Percentiles rank a stretch among this genome's conserved stretches.
Evolutionary conservation across 305 asterid species (phyloP).

Genomic region (Fraxinus paxiana): DNA sequence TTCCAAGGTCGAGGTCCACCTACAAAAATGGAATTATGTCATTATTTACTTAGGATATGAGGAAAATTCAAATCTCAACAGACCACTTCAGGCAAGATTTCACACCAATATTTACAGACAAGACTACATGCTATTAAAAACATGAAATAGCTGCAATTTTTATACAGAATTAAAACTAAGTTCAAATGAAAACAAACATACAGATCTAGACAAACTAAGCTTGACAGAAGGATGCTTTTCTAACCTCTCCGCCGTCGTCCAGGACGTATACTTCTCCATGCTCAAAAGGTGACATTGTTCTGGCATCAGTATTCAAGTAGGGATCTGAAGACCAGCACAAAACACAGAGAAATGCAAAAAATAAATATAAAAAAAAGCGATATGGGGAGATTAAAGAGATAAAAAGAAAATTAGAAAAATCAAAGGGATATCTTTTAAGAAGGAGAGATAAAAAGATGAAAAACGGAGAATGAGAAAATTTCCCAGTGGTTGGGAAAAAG

Average conservation of each 20-base stretch:
- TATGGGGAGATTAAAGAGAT: not conserved
- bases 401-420: not conserved
- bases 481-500: not conserved
- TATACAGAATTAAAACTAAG: not conserved
- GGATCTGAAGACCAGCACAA: constrained; percentile 50
- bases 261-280: constrained; percentile 92
- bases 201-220: not conserved
- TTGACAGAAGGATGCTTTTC: constrained; percentile 16
- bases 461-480: not conserved
- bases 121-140: not conserved
- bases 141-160: constrained; percentile 1
- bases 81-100: not conserved
- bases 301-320: constrained; percentile 86
- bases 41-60: constrained; percentile 7
- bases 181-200: not conserved
- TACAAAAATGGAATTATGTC: constrained; percentile 34
- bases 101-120: not conserved
- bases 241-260: constrained; percentile 97
- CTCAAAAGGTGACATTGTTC: constrained; percentile 96
- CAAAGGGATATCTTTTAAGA: not conserved
- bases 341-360: not conserved
- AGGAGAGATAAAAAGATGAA: not conserved
- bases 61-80: constrained; percentile 10
- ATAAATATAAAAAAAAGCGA: not conserved
- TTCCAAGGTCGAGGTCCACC: constrained; percentile 99